These are phyloP conservation scores for Salvia miltiorrhiza DNA, from an alignment of 257 asterid species.

Conservation along the genomic window DNA sequence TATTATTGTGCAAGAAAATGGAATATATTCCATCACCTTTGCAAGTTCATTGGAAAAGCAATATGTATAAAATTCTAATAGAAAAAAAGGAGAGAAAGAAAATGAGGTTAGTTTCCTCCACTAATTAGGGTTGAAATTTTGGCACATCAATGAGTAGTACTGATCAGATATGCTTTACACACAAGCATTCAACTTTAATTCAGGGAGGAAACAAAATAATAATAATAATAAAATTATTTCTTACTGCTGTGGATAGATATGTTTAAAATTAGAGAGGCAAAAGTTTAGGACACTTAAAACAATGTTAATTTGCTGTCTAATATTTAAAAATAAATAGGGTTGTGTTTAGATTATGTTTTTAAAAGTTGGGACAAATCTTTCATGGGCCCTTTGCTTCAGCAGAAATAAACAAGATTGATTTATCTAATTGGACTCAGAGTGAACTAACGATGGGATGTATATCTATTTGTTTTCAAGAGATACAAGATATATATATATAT, in stretches of 20 bases:
- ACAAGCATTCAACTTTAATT: slow-evolving; percentile 36
- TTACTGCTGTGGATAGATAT: not conserved
- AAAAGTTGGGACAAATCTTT: slow-evolving; percentile 32
- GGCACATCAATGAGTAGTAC: slow-evolving; percentile 14
- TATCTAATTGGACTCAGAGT: not conserved
- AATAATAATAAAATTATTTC: not conserved
- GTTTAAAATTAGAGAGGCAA: slow-evolving; percentile 28
- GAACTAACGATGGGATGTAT: not conserved
- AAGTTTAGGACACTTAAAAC: slow-evolving; percentile 20
- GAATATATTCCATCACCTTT: slow-evolving; percentile 12
- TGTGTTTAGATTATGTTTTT: slow-evolving; percentile 21
- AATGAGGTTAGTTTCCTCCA: slow-evolving; percentile 30
- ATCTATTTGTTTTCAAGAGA: not conserved
- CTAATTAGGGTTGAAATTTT: slow-evolving; percentile 24
- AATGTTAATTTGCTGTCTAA: slow-evolving; percentile 15
- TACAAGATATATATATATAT: not conserved
- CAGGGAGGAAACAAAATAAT: slow-evolving; percentile 3
- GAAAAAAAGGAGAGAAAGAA: not conserved
- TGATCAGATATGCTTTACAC: slow-evolving; percentile 26
- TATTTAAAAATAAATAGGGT: slow-evolving; percentile 13
- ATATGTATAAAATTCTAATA: slow-evolving; percentile 5
- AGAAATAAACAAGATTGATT: slow-evolving; percentile 15
- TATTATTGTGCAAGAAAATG: not conserved
- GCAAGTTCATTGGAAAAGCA: not conserved
- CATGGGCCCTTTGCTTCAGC: slow-evolving; percentile 12